A percentile compares a stretch with the other conserved stretches of the same genome.
Evolutionary conservation across 106 monocot species (phyloP).

Genomic region (Triglochin maritima): DNA sequence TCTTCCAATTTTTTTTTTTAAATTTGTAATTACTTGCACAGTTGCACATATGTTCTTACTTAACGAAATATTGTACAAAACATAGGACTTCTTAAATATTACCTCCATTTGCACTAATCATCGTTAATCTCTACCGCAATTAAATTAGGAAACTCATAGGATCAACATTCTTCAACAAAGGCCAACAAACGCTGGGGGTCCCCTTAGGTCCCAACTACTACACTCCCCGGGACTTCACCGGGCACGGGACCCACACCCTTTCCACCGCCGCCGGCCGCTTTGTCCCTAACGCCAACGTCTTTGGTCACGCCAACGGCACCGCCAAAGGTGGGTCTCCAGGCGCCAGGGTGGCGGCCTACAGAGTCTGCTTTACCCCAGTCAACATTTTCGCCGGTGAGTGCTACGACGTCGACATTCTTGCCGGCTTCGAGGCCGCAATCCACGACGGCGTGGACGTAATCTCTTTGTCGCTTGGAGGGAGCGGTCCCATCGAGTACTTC

Average conservation of each 20-base stretch:
- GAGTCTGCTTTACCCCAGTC: too few species aligned
- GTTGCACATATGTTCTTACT: conserved; percentile 4
- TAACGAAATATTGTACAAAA: conserved; percentile 41
- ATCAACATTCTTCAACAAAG: conserved; percentile 15
- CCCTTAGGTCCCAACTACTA: neutral
- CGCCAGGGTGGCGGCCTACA: conserved; percentile 42
- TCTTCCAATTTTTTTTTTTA: neutral
- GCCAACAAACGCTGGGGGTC: neutral
- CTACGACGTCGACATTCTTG: conserved; percentile 25
- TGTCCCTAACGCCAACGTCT: conserved; percentile 15
- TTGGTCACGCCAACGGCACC: conserved; percentile 34
- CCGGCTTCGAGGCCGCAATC: conserved; percentile 36
- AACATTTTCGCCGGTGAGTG: conserved; percentile 8
- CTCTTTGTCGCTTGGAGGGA: conserved; percentile 35
- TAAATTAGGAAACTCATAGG: conserved; percentile 22
- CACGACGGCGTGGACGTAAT: conserved; percentile 51
- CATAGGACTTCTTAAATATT: conserved; percentile 16
- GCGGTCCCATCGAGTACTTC: neutral
- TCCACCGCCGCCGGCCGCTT: conserved; percentile 45
- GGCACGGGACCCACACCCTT: conserved; percentile 70
- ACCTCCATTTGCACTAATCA: neutral
- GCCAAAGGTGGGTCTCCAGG: conserved; percentile 42
- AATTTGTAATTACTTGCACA: too few species aligned
- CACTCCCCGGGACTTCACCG: conserved; percentile 28
- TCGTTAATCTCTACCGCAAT: conserved; percentile 10